A percentile compares a stretch with the other conserved stretches of the same genome.
phyloP scores from a whole-genome alignment of 2,329 filamentous ascomycete genomes.

The Talaromyces piceae region DNA sequence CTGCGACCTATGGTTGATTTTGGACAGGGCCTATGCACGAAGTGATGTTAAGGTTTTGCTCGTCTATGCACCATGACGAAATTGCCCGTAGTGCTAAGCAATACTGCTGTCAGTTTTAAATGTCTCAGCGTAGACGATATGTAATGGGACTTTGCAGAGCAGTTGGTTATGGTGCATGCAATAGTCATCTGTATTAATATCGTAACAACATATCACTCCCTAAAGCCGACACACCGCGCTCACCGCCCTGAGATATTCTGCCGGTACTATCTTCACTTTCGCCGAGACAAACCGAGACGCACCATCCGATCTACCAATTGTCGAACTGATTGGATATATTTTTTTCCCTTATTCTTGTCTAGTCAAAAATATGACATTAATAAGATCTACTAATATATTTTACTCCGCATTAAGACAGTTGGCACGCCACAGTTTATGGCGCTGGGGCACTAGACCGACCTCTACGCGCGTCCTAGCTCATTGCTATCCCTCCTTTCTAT shows the following conservation, averaged over 20 bases:
- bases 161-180: too few species aligned
- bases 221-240: background rate
- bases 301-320: background rate
- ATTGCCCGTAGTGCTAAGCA: too few species aligned
- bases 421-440: background rate
- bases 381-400: background rate
- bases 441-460: conserved; percentile 1
- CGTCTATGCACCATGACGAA: too few species aligned
- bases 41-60: too few species aligned
- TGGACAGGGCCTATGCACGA: too few species aligned
- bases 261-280: background rate
- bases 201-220: background rate
- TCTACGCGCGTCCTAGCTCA: conserved; percentile 6
- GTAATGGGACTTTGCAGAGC: too few species aligned
- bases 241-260: background rate
- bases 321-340: background rate
- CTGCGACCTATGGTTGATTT: background rate
- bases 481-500: background rate
- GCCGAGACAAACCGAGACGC: background rate
- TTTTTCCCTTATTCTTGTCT: background rate
- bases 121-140: too few species aligned
- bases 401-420: background rate
- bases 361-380: background rate
- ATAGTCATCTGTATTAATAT: background rate
- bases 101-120: too few species aligned